These are phyloP conservation scores for Azolla pinnata DNA, from an alignment of 75 land plant species.

Conservation along the genomic window DNA sequence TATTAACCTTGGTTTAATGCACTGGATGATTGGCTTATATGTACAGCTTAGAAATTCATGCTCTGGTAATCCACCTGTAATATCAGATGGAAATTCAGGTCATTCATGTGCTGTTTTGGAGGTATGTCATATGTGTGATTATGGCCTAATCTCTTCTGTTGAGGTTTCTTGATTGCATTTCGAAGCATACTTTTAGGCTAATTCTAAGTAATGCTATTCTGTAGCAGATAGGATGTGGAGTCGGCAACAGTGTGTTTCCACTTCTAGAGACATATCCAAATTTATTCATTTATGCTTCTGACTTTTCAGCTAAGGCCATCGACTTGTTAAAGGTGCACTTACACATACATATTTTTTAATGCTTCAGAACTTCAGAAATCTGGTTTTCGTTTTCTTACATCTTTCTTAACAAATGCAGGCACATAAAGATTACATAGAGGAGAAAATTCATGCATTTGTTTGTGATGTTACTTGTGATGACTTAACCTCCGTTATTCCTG, in stretches of 20 bases:
- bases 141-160: not conserved
- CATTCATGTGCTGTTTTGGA: too few relatives aligned
- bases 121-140: too few relatives aligned
- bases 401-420: conserved; percentile 31
- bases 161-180: not conserved
- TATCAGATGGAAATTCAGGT: too few relatives aligned
- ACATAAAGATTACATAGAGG: conserved; percentile 61
- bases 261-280: conserved; percentile 60
- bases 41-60: too few relatives aligned
- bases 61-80: too few relatives aligned
- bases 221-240: conserved; percentile 91
- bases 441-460: conserved; percentile 64
- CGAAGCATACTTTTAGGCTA: not conserved
- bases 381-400: conserved; percentile 5
- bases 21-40: too few relatives aligned
- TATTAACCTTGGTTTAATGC: too few relatives aligned
- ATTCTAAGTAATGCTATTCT: not conserved
- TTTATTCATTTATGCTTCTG: conserved; percentile 86
- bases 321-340: conserved; percentile 70
- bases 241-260: conserved; percentile 85
- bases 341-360: not conserved
- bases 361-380: conserved; percentile 1
- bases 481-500: conserved; percentile 38
- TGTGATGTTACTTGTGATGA: conserved; percentile 82
- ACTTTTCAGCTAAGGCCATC: conserved; percentile 88